phyloP scores from a whole-genome alignment of 768 basidiomycete species.

The Pholiota conissans region DNA sequence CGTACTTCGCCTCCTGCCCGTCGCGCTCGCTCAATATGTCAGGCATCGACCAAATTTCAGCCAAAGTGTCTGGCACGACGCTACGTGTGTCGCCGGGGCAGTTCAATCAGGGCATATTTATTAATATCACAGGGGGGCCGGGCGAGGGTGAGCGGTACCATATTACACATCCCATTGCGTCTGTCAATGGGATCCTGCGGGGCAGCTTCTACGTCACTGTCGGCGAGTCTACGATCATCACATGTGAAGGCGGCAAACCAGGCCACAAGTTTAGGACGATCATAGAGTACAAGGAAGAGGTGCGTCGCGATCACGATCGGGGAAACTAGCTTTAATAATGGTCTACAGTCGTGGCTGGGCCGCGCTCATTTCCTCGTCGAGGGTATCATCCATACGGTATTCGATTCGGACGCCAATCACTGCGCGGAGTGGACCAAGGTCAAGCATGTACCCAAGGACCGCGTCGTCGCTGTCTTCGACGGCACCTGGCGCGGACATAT shows the following conservation, averaged over 20 bases:
- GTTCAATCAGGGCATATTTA: conserved; percentile 86
- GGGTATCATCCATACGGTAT: conserved; percentile 86
- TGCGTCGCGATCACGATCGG: conserved; percentile 26
- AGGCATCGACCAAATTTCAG: conserved; percentile 92
- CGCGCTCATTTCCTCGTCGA: conserved; percentile 82
- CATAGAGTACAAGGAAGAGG: conserved; percentile 97
- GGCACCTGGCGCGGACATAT: conserved; percentile 87
- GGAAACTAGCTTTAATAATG: neutral
- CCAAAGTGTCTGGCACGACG: conserved; percentile 86
- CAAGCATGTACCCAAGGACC: conserved; percentile 84
- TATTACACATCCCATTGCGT: conserved; percentile 86
- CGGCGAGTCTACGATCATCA: conserved; percentile 75
- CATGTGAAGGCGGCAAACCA: conserved; percentile 69
- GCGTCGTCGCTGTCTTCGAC: conserved; percentile 79
- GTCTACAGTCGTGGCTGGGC: conserved; percentile 80
- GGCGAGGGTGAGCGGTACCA: conserved; percentile 83
- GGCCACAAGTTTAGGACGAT: conserved; percentile 72
- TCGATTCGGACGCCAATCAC: conserved; percentile 59
- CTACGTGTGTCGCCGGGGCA: conserved; percentile 81
- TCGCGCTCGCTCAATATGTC: conserved; percentile 65
- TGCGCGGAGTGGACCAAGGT: conserved; percentile 76
- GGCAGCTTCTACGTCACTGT: conserved; percentile 93
- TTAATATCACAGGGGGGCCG: conserved; percentile 70
- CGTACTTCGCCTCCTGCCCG: conserved; percentile 79
- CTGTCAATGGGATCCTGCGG: conserved; percentile 89